Evolutionary conservation across 371 early-diverging fungal genomes (phyloP).

Genomic region (Capillidium heterosporum): DNA sequence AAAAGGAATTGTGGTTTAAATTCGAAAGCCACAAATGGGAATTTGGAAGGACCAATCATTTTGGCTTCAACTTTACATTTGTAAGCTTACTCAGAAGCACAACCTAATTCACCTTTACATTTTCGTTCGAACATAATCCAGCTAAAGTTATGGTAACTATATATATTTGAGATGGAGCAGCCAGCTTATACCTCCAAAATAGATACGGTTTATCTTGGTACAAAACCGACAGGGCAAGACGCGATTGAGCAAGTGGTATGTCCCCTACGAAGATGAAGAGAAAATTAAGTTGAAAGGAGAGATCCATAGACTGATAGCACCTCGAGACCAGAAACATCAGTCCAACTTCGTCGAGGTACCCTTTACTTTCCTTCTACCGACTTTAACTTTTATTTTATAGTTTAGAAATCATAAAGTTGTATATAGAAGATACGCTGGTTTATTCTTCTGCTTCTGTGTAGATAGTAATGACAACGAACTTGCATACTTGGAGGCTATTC

Average conservation of each 20-base stretch:
- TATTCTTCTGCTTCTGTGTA: slow-evolving; percentile 95
- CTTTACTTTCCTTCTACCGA: neutral
- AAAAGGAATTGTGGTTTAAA: too few species aligned
- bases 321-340: slow-evolving; percentile 90
- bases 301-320: slow-evolving; percentile 84
- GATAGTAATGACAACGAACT: slow-evolving; percentile 94
- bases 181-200: neutral
- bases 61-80: too few species aligned
- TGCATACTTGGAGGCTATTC: slow-evolving; percentile 85
- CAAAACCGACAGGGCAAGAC: slow-evolving; percentile 97
- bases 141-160: too few species aligned
- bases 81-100: too few species aligned
- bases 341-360: slow-evolving; percentile 89
- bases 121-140: too few species aligned
- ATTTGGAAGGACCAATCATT: too few species aligned
- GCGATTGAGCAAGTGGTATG: slow-evolving; percentile 90
- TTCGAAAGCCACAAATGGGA: too few species aligned
- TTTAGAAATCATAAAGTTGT: slow-evolving; percentile 88
- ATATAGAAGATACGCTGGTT: slow-evolving; percentile 89
- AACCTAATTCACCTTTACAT: too few species aligned
- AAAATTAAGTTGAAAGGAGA: slow-evolving; percentile 83
- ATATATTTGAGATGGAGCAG: too few species aligned
- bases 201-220: slow-evolving; percentile 91
- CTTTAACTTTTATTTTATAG: slow-evolving; percentile 13
- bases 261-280: slow-evolving; percentile 82